Conservation (phyloP, 352 stramenopile species). For the Thalassiosira ordinaria region DNA sequence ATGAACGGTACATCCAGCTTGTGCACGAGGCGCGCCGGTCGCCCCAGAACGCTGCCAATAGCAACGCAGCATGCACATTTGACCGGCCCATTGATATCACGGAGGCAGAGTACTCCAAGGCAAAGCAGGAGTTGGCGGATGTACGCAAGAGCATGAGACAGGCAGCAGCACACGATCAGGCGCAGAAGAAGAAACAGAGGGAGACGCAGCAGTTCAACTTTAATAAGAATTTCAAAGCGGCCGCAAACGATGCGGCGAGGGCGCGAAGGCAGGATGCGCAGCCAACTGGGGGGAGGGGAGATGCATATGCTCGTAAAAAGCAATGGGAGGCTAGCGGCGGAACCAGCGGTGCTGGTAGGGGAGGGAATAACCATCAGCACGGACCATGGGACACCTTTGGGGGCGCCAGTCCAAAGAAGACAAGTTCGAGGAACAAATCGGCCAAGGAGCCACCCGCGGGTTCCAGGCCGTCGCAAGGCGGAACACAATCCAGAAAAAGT, state of each 20-base stretch:
- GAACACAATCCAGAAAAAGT: slow-evolving; percentile 22
- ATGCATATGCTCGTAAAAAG: slow-evolving; percentile 36
- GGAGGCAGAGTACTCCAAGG: slow-evolving; percentile 57
- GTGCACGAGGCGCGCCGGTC: slow-evolving; percentile 58
- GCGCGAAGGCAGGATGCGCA: slow-evolving; percentile 36
- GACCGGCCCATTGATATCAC: slow-evolving; percentile 72
- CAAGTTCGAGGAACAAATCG: slow-evolving; percentile 17
- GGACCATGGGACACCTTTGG: slow-evolving; percentile 47
- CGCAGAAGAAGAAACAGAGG: slow-evolving; percentile 28
- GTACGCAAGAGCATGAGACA: slow-evolving; percentile 60
- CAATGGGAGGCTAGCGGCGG: slow-evolving; percentile 24
- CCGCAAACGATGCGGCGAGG: slow-evolving; percentile 39
- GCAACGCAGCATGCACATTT: slow-evolving; percentile 66
- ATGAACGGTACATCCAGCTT: slow-evolving; percentile 72
- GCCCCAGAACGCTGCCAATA: slow-evolving; percentile 31
- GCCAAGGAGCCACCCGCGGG: slow-evolving; percentile 31
- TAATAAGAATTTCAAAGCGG: slow-evolving; percentile 50
- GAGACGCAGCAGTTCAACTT: slow-evolving; percentile 49
- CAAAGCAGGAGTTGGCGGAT: slow-evolving; percentile 66
- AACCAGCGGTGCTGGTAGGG: neutral
- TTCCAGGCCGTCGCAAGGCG: slow-evolving; percentile 10
- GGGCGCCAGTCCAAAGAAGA: slow-evolving; percentile 43
- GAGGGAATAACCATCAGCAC: slow-evolving; percentile 18
- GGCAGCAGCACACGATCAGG: slow-evolving; percentile 37
- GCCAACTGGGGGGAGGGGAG: slow-evolving; percentile 5